A percentile compares a stretch with the other conserved stretches of the same genome.
phyloP scores from a whole-genome alignment of 208 protist species.

The Leishmania arabica region DNA sequence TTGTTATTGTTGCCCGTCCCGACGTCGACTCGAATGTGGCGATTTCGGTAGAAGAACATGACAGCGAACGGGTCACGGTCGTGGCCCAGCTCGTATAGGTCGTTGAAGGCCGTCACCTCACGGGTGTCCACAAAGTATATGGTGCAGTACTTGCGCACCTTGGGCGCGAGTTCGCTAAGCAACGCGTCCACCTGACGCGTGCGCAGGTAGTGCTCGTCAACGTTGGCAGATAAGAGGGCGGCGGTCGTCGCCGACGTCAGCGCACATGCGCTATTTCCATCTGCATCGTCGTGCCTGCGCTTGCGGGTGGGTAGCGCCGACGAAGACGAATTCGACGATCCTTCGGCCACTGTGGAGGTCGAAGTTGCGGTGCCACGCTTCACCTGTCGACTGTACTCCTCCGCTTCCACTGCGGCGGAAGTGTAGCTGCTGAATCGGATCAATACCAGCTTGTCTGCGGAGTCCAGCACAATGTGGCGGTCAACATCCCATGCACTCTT shows the following conservation, averaged over 20 bases:
- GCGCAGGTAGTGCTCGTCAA: conserved; percentile 55
- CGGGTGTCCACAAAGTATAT: conserved; percentile 80
- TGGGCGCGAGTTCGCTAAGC: conserved; percentile 64
- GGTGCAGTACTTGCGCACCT: conserved; percentile 83
- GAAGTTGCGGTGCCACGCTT: neutral
- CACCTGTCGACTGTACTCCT: conserved; percentile 4
- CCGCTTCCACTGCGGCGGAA: conserved; percentile 11
- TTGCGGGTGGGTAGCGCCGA: conserved; percentile 11
- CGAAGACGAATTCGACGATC: neutral
- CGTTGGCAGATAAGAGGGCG: conserved; percentile 14
- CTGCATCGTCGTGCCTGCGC: conserved; percentile 18
- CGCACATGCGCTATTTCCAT: neutral
- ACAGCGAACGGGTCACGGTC: conserved; percentile 97
- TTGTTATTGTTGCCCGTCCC: conserved; percentile 99
- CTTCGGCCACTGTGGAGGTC: neutral
- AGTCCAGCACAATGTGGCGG: conserved; percentile 83
- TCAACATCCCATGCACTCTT: conserved; percentile 87
- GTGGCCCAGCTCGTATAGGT: conserved; percentile 98
- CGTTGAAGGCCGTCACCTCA: conserved; percentile 98
- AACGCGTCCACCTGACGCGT: conserved; percentile 79
- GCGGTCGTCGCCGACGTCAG: neutral
- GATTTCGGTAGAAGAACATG: conserved; percentile 99
- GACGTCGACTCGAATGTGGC: conserved; percentile 99
- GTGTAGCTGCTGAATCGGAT: conserved; percentile 81
- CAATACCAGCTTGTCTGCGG: conserved; percentile 75